These are phyloP conservation scores for Celoporthe dispersa DNA, from an alignment of 2,329 filamentous ascomycete genomes.

Conservation along the genomic window DNA sequence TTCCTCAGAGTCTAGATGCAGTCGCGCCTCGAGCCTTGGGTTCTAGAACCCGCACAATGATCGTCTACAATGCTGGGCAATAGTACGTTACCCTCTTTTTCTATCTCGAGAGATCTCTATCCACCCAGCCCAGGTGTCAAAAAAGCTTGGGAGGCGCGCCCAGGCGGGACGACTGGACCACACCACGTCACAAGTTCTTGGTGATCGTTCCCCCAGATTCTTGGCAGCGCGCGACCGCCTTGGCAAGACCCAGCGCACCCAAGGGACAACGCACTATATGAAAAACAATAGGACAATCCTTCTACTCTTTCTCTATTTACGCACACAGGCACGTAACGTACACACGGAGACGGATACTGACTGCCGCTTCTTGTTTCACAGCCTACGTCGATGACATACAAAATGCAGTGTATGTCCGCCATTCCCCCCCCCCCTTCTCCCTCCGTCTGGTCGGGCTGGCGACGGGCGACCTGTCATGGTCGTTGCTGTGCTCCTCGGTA, in stretches of 20 bases:
- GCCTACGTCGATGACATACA: constrained; percentile 52
- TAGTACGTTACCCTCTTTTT: constrained; percentile 20
- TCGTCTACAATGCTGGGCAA: constrained; percentile 30
- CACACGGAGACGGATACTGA: constrained; percentile 29
- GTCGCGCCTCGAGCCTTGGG: constrained; percentile 28
- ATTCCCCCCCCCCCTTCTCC: constrained; percentile 24
- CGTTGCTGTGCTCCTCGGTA: background rate
- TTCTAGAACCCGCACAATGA: constrained; percentile 28
- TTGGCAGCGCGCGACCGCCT: constrained; percentile 27
- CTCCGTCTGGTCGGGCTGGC: background rate
- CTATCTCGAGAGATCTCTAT: background rate
- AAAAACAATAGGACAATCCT: constrained; percentile 3
- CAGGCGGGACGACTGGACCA: constrained; percentile 10
- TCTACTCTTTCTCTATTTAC: no score
- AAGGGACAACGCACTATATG: background rate
- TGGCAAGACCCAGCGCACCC: constrained; percentile 25
- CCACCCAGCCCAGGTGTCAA: background rate
- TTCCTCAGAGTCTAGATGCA: constrained; percentile 24
- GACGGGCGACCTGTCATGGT: background rate
- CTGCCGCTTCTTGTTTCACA: constrained; percentile 42
- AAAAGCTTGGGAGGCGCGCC: constrained; percentile 17
- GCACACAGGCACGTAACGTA: background rate
- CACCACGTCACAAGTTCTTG: background rate
- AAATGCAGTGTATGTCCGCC: constrained; percentile 52
- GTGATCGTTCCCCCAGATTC: constrained; percentile 20